These are phyloP conservation scores for Paramyrothecium roridum DNA, from an alignment of 2,329 filamentous ascomycete species.

Conservation along the genomic window DNA sequence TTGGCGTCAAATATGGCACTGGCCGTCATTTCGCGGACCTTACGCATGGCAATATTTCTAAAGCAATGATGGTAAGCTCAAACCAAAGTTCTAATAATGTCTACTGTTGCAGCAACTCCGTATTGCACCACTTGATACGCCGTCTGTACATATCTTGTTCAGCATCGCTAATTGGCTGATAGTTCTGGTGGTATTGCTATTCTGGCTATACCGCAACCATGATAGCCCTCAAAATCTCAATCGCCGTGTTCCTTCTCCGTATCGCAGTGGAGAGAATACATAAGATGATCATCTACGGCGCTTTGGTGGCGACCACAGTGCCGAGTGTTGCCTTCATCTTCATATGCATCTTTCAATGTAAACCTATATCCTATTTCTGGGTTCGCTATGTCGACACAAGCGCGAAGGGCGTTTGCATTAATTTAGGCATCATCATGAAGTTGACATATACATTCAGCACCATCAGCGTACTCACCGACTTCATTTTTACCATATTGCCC, in stretches of 20 bases:
- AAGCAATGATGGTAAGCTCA: slow-evolving; percentile 31
- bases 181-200: slow-evolving; percentile 26
- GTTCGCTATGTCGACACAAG: neutral
- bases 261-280: slow-evolving; percentile 16
- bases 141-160: too few species aligned
- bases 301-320: neutral
- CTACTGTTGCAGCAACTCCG: too few species aligned
- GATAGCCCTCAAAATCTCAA: slow-evolving; percentile 28
- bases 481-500: slow-evolving; percentile 49
- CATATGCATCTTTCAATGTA: neutral
- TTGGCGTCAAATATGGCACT: slow-evolving; percentile 36
- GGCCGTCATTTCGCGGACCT: slow-evolving; percentile 34
- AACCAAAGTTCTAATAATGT: too few species aligned
- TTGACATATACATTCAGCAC: slow-evolving; percentile 51
- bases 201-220: slow-evolving; percentile 20
- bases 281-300: slow-evolving; percentile 3
- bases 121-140: too few species aligned
- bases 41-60: slow-evolving; percentile 12
- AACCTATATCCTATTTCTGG: neutral
- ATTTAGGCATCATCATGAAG: slow-evolving; percentile 41
- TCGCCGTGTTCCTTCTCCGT: slow-evolving; percentile 29
- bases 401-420: slow-evolving; percentile 30
- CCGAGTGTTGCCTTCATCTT: neutral
- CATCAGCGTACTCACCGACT: slow-evolving; percentile 46
- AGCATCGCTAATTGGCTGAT: too few species aligned